These are phyloP conservation scores for Penicillium sclerotigenum DNA, from an alignment of 2,329 filamentous ascomycete genomes.

Conservation along the genomic window DNA sequence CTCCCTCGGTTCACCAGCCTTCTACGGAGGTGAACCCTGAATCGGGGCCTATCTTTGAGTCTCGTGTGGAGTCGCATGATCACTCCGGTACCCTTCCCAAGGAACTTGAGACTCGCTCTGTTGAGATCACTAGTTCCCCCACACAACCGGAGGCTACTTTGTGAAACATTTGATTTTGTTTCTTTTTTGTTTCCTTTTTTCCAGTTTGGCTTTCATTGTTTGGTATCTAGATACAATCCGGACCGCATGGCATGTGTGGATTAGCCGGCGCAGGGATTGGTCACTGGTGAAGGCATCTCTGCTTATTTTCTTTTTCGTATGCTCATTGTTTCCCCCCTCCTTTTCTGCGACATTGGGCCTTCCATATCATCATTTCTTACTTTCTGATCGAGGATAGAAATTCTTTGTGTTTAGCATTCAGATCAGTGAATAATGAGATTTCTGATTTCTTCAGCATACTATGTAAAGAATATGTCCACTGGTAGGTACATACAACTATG, in stretches of 20 bases:
- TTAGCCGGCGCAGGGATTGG: conserved; percentile 23
- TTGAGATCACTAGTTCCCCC: conserved; percentile 30
- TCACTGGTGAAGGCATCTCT: conserved; percentile 13
- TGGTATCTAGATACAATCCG: conserved; percentile 6
- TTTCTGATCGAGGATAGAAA: not conserved
- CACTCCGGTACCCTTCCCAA: conserved; percentile 28
- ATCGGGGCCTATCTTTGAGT: conserved; percentile 7
- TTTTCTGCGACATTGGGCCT: not conserved
- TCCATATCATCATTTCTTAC: not conserved
- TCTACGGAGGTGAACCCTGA: conserved; percentile 10
- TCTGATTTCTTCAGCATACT: not conserved
- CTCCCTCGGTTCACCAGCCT: conserved; percentile 17
- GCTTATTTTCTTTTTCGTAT: conserved; percentile 7
- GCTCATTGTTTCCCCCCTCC: not conserved
- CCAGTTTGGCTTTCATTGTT: conserved; percentile 4
- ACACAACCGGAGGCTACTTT: conserved; percentile 30
- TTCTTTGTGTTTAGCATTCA: conserved; percentile 1
- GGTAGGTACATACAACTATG: not conserved
- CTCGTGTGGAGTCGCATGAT: conserved; percentile 16
- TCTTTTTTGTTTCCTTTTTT: conserved; percentile 1
- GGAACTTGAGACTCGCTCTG: conserved; percentile 37
- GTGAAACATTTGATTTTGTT: conserved; percentile 13
- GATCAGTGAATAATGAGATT: not conserved
- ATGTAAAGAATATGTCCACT: not conserved
- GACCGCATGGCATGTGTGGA: conserved; percentile 18